These are phyloP conservation scores for Pythium sp. DNA, from an alignment of 352 stramenopile species.

Conservation along the genomic window DNA sequence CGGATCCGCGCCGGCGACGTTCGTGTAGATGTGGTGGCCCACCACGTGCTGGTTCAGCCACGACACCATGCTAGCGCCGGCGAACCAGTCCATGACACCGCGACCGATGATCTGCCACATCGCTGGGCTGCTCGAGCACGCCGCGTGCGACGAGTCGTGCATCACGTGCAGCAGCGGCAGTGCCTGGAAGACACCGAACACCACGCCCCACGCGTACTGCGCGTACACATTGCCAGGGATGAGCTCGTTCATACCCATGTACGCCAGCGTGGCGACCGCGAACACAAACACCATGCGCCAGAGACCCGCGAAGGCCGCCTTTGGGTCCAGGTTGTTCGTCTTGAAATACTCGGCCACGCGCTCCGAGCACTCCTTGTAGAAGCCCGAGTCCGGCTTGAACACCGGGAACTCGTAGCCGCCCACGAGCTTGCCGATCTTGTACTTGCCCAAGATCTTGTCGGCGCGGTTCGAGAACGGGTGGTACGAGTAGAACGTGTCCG, in stretches of 20 bases:
- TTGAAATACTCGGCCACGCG: conserved; percentile 88
- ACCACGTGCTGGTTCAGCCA: conserved; percentile 96
- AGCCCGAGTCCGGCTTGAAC: conserved; percentile 90
- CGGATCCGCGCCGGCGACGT: conserved; percentile 91
- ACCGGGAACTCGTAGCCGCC: conserved; percentile 82
- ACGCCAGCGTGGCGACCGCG: conserved; percentile 53
- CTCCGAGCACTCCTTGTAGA: conserved; percentile 88
- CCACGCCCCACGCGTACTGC: conserved; percentile 66
- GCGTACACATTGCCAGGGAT: conserved; percentile 49
- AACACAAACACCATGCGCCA: conserved; percentile 89
- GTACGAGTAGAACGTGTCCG: conserved; percentile 91
- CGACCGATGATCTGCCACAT: conserved; percentile 76
- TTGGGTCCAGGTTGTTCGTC: conserved; percentile 88
- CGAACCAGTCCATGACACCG: conserved; percentile 89
- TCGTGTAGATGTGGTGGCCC: conserved; percentile 95
- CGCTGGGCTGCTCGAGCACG: conserved; percentile 77
- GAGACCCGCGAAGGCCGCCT: conserved; percentile 67
- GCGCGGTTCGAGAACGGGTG: conserved; percentile 85
- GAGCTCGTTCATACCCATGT: conserved; percentile 73
- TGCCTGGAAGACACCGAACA: conserved; percentile 90
- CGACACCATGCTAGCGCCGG: conserved; percentile 89
- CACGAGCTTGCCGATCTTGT: conserved; percentile 80
- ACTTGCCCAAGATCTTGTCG: conserved; percentile 82
- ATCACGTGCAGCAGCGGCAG: conserved; percentile 91
- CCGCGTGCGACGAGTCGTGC: conserved; percentile 91